Conservation (phyloP, 2,329 filamentous ascomycete species). For the Sordariomycetes sp. region DNA sequence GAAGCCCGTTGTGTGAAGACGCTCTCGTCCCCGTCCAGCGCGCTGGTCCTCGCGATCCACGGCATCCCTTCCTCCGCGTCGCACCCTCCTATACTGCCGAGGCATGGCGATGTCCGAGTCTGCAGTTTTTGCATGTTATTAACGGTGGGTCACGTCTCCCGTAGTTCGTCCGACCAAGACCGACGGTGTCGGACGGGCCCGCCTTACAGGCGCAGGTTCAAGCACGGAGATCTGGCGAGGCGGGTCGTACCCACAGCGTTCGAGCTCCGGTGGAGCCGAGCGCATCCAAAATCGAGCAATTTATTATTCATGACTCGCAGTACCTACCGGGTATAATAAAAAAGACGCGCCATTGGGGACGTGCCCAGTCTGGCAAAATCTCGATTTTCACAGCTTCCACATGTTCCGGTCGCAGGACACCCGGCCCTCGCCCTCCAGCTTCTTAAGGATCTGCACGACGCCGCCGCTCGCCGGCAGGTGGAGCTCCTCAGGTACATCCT, state of each 20-base stretch:
- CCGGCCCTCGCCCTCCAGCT: slow-evolving; percentile 63
- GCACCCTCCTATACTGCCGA: no score
- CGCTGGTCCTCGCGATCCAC: no score
- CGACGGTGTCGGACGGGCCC: not conserved
- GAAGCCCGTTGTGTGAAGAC: no score
- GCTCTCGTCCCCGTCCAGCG: no score
- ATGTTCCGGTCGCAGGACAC: slow-evolving; percentile 29
- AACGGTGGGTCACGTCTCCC: not conserved
- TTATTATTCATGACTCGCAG: not conserved
- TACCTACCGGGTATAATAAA: not conserved
- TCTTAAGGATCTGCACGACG: slow-evolving; percentile 64
- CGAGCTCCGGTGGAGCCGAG: not conserved
- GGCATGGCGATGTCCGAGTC: no score
- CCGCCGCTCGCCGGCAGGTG: slow-evolving; percentile 66
- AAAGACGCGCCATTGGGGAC: not conserved
- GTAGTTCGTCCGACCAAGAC: not conserved
- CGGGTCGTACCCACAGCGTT: not conserved
- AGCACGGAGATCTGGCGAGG: not conserved
- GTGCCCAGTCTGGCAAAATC: not conserved
- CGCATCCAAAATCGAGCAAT: not conserved
- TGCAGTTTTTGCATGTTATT: not conserved
- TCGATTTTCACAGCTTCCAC: slow-evolving; percentile 22
- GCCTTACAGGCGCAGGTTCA: not conserved
- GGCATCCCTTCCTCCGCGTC: no score
- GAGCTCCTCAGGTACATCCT: slow-evolving; percentile 60